Base-by-base conservation (phyloP, 805 yeast genomes). In the Metschnikowia arizonensis region DNA sequence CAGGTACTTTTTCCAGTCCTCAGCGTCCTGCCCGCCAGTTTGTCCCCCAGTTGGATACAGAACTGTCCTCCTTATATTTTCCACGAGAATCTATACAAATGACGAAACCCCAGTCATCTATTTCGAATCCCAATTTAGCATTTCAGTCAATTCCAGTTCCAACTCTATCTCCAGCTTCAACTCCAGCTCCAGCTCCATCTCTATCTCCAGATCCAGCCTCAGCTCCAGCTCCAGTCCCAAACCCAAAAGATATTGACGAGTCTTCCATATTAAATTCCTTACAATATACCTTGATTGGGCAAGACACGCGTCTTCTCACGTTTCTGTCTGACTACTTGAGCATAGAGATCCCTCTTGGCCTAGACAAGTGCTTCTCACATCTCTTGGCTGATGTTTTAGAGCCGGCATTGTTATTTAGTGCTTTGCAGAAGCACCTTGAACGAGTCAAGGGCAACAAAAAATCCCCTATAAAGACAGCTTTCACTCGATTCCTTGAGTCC, bases 401-500 rank as follows among this genome's bases (percentile, higher is more conserved):
- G 60, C 84, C 88, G 1, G 91, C 87, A 0, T 63, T 89, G 28
- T 64, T 88, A 2, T 87, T 77, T 62, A 73, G 74, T 42, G 61
- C 68, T 34, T 62, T 88, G 29, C 62, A 60, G 4, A 45, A 42
- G 12, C 54, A 57, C 17, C 50, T 74, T 10, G 66, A 54, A 18
- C 40, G 55, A 34, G 60, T 50, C 12, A 62, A 51, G 53, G 64
- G 47, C 45, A 55, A 53, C 4, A 52, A 58, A 17, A 50, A 59
- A 19, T 76, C 84, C 3, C 82, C 85, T 7, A 72, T 84, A 12
- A 78, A 78, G 48, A 80, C 79, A 31, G 85, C 95, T 1, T 77
- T 83, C 35, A 49, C 75, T 5, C 68, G 82, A 14, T 72, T 73
- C 23, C 60, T 82, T 3, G 74, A 74, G 19, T 62, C 66, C 4